Evolutionary conservation across 495 filamentous ascomycete genomes (phyloP), one percentile per base, ranked within the genome.

Genomic region (Ascobolus immersus): DNA sequence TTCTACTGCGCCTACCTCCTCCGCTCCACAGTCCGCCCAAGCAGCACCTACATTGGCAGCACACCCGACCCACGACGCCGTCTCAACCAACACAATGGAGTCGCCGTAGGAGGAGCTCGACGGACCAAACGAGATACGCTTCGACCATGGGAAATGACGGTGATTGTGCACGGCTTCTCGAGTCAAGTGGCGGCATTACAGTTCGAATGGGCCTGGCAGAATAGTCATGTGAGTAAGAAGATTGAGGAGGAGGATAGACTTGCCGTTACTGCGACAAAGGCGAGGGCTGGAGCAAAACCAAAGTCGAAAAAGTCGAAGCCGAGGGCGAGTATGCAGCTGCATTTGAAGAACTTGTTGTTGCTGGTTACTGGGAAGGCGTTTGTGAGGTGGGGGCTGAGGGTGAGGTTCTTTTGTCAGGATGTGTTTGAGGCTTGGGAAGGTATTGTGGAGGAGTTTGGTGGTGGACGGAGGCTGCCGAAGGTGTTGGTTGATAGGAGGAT

Each of bases 141-240:
- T 28, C 61, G 76, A 33, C 86, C 89, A 0, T 94, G 89, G 86
- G 77, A 94, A 47, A 92, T 96, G 80, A 60, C 71, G 1, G 69
- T 69, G 20, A 61, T 93, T 4, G 78, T 94, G 1, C 71, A 74
- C 2, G 86, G 89, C 0, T 96, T 96, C 42, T 77, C 76, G 10
- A 80, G 72, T 34, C 69, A 71, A 41, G 66, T 78, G 13, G 79
- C 77, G 2, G 86, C 89, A 3, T 53, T 96, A 39, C 86, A 94
- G 46, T 96, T 96, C 44, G 86, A 96, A 78, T 92, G 62, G 41
- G 75, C 56, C 12, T 23, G n/a, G n/a, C n/a, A n/a, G n/a, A n/a
- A n/a, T n/a, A n/a, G n/a, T n/a, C n/a, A n/a, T n/a, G n/a, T n/a
- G n/a, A n/a, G n/a, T n/a, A n/a, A n/a, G n/a, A n/a, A n/a, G n/a